Percentiles rank a stretch among this genome's conserved stretches.
Evolutionary conservation across 2,329 filamentous ascomycete species (phyloP).

Genomic region (Talaromyces sp.): DNA sequence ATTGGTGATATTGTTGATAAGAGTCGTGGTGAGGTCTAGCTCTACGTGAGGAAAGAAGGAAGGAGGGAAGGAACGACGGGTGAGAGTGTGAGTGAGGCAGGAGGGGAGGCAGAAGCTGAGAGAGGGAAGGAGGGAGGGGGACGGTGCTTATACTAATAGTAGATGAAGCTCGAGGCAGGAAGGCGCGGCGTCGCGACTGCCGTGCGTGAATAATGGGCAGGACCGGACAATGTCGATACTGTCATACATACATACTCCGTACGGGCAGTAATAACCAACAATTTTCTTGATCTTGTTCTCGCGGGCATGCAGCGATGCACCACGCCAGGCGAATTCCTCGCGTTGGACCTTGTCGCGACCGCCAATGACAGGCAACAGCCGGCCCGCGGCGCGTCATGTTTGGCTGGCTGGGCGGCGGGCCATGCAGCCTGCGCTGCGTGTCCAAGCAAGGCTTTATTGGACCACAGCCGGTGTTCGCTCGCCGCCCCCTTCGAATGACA

Average conservation of each 20-base stretch:
- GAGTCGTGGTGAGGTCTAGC: background rate
- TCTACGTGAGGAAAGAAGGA: background rate
- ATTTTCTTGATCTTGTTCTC: background rate
- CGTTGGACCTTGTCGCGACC: slow-evolving; percentile 5
- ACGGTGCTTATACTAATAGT: background rate
- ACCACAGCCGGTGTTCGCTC: slow-evolving; percentile 1
- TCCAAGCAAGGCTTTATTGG: slow-evolving; percentile 13
- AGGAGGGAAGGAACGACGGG: background rate
- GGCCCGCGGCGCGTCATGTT: slow-evolving; percentile 10
- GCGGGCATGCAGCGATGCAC: background rate
- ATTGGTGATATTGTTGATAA: background rate
- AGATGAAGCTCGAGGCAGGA: background rate
- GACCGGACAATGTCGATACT: background rate
- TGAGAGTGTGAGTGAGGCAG: background rate
- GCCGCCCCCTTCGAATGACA: background rate
- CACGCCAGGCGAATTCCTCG: slow-evolving; percentile 4
- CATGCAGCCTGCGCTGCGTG: slow-evolving; percentile 4
- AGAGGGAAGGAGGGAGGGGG: background rate
- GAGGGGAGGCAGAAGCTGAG: background rate
- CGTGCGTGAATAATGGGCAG: background rate
- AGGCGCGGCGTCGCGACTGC: background rate
- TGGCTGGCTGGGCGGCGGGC: slow-evolving; percentile 6
- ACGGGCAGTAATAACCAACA: background rate
- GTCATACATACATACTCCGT: background rate
- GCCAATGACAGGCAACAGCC: slow-evolving; percentile 2